These are phyloP conservation scores for Pyrenochaeta sp. DNA, from an alignment of 2,329 filamentous ascomycete species.

Conservation along the genomic window DNA sequence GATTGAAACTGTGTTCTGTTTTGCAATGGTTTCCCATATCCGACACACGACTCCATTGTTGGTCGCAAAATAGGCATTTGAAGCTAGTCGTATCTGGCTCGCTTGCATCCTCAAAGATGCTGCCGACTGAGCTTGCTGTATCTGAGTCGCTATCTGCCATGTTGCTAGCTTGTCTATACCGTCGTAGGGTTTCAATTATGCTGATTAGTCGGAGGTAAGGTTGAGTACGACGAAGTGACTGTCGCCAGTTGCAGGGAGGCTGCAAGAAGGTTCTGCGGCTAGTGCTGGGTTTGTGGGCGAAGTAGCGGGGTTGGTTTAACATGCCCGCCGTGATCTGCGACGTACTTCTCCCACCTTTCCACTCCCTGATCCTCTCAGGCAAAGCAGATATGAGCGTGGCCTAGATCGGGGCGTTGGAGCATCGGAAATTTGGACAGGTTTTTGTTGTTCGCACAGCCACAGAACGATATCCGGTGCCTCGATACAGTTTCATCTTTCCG, in stretches of 20 bases:
- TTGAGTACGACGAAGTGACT: neutral
- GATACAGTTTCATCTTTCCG: too few species aligned
- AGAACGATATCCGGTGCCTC: too few species aligned
- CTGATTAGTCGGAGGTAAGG: neutral
- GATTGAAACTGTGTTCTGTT: constrained; percentile 37
- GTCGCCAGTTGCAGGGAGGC: constrained; percentile 12
- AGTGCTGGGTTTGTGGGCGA: constrained; percentile 41
- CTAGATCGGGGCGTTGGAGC: too few species aligned
- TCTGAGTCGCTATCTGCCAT: constrained; percentile 46
- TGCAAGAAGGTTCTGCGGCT: constrained; percentile 33
- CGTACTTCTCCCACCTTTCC: neutral
- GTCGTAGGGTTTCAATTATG: constrained; percentile 1
- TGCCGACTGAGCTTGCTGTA: constrained; percentile 43
- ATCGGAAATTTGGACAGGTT: too few species aligned
- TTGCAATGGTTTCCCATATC: constrained; percentile 42
- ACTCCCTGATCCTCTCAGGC: too few species aligned
- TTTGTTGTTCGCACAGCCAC: too few species aligned
- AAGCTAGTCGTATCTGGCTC: constrained; percentile 47
- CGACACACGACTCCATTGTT: constrained; percentile 36
- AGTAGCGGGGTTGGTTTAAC: constrained; percentile 32
- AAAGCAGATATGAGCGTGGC: too few species aligned
- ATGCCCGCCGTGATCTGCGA: constrained; percentile 23
- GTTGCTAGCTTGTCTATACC: constrained; percentile 1
- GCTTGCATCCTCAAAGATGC: constrained; percentile 46
- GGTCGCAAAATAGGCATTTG: constrained; percentile 48